Conservation (phyloP, 75 land plant species). For the Cryptomeria japonica region DNA sequence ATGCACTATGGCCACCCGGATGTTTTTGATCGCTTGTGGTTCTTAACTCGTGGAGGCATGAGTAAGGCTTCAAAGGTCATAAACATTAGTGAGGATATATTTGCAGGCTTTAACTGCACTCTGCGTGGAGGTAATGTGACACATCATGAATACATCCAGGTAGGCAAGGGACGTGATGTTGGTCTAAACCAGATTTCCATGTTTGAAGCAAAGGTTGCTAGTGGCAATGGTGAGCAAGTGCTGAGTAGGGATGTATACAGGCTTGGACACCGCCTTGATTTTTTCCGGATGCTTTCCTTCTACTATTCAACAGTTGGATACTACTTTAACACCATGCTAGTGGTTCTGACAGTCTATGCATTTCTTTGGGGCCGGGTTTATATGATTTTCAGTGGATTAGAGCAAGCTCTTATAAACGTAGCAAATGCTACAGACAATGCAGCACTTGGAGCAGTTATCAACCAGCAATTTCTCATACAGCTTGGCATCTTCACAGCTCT, state of each 20-base stretch:
- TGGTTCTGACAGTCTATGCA: conserved; percentile 84
- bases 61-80: conserved; percentile 46
- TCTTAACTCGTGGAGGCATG: conserved; percentile 38
- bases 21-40: conserved; percentile 48
- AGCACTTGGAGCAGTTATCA: conserved; percentile 30
- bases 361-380: conserved; percentile 90
- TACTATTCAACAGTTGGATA: conserved; percentile 88
- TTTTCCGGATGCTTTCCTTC: conserved; percentile 54
- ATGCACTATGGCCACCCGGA: conserved; percentile 56
- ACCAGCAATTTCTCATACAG: conserved; percentile 48
- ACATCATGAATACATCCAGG: conserved; percentile 50
- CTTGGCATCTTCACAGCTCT: conserved; percentile 43
- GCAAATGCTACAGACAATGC: conserved; percentile 16
- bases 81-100: conserved; percentile 45
- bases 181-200: conserved; percentile 43
- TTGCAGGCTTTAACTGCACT: conserved; percentile 47
- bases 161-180: conserved; percentile 41
- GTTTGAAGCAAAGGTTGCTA: conserved; percentile 49
- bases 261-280: conserved; percentile 43
- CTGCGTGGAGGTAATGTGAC: conserved; percentile 44
- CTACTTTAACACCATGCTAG: conserved; percentile 84
- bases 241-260: conserved; percentile 44
- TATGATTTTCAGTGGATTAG: conserved; percentile 85
- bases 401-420: conserved; percentile 32
- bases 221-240: conserved; percentile 44